Percentiles rank a stretch among this genome's conserved stretches.
Evolutionary conservation across 495 filamentous ascomycete genomes (phyloP).

Genomic region (Tuber calosporum): DNA sequence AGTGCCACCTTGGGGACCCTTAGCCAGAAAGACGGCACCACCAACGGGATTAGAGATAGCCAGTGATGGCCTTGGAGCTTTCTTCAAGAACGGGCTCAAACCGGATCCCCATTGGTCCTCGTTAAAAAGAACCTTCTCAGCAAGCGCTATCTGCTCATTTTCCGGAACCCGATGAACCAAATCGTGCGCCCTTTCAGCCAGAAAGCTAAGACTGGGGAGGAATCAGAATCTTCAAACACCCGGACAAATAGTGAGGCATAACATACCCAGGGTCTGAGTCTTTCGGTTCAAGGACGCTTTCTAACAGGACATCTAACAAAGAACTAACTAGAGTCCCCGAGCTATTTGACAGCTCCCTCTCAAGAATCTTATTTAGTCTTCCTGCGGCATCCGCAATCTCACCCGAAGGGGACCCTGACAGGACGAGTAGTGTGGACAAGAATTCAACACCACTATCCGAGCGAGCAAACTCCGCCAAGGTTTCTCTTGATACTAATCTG

Average conservation of each 20-base stretch:
- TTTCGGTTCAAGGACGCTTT: constrained; percentile 49
- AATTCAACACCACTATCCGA: constrained; percentile 50
- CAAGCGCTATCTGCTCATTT: constrained; percentile 39
- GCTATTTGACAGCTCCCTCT: constrained; percentile 44
- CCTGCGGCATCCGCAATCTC: constrained; percentile 51
- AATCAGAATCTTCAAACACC: constrained; percentile 5
- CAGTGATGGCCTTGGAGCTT: constrained; percentile 54
- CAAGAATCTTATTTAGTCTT: constrained; percentile 45
- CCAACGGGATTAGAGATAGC: constrained; percentile 65
- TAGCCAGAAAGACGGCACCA: constrained; percentile 61
- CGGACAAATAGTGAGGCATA: background rate
- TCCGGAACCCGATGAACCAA: constrained; percentile 46
- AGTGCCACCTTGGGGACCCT: constrained; percentile 22
- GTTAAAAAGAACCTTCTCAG: constrained; percentile 49
- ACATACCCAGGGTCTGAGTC: constrained; percentile 49
- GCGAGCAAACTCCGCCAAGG: constrained; percentile 45
- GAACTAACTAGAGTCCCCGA: constrained; percentile 42
- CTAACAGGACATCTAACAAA: constrained; percentile 49
- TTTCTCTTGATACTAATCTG: constrained; percentile 43
- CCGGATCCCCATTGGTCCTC: constrained; percentile 48
- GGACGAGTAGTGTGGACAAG: constrained; percentile 51
- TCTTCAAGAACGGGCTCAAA: constrained; percentile 55
- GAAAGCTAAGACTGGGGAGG: constrained; percentile 48
- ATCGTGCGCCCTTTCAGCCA: constrained; percentile 51
- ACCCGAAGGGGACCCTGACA: constrained; percentile 53